Evolutionary conservation across 2,329 filamentous ascomycete species (phyloP), one percentile per base, ranked within the genome.

Genomic region (Zasmidium citrigriseum): DNA sequence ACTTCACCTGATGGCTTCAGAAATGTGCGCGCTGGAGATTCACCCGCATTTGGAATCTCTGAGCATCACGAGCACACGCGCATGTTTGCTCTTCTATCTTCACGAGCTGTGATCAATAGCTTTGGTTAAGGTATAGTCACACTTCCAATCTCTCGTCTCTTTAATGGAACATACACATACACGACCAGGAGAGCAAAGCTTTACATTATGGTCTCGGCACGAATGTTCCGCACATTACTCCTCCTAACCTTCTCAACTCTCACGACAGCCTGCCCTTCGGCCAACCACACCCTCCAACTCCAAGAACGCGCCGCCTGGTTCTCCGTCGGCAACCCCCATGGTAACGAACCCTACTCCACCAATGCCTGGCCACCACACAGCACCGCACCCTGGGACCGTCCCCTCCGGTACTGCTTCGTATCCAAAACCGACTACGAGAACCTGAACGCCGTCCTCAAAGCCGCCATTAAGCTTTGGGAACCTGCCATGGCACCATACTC

Each of bases 381-480:
- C 20, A 21, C 7, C 4, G 4, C 20, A 11, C 45, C 45, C 5
- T 47, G 45, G 45, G 20, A 47, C 20, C 20, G 23, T 20, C 20
- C 45, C 12, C 52, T 54, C n/a, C 41, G 52, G 4, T 54, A 54
- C 24, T 54, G 52, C 52, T 54, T 20, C 11, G 14, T 10, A 12
- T 27, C 3, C 1, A 21, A 29, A 29, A 16, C 22, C 16, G 52
- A 54, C 44, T 54, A 46, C 41, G 22, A 3, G 4, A 47, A n/a
- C 7, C 52, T 54, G 7, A n/a, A 22, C 41, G 12, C 11, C 14
- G 25, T 34, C 18, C 23, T 54, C n/a, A 9, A 54, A 21, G 3
- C 4, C 14, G 52, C 52, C 9, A 47, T 46, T 23, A 22, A 20
- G 22, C 41, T 54, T 21, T 54, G 44, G 52, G 23, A 46, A 25